Evolutionary conservation across 257 asterid species (phyloP).

Genomic region (Solanum sejunctum): DNA sequence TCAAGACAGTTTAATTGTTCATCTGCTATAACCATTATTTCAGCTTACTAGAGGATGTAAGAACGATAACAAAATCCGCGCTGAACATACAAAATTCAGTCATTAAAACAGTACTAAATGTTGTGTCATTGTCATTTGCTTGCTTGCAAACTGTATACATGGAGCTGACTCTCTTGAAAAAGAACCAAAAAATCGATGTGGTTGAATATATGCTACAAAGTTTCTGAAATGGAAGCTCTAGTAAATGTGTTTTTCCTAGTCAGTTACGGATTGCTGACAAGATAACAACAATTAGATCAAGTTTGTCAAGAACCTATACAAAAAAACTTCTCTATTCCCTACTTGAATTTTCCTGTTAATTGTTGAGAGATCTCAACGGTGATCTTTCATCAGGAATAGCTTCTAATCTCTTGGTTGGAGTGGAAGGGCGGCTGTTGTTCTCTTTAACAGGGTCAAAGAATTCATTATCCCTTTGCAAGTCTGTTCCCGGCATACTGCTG

Average conservation of each 20-base stretch:
- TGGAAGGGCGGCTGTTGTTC: slow-evolving; percentile 31
- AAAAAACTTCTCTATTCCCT: neutral
- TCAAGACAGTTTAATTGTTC: neutral
- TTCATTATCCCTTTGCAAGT: slow-evolving; percentile 15
- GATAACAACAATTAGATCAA: neutral
- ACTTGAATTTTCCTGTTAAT: neutral
- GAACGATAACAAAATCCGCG: neutral
- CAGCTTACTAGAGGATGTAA: neutral
- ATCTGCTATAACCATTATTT: neutral
- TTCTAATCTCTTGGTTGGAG: slow-evolving; percentile 42
- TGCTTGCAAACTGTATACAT: neutral
- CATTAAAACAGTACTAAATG: neutral
- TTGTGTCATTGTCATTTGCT: neutral
- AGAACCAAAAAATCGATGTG: neutral
- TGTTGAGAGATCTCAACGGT: slow-evolving; percentile 63
- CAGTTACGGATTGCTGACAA: neutral
- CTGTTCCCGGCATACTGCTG: neutral
- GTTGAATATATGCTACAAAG: neutral
- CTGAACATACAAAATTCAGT: neutral
- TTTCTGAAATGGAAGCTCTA: neutral
- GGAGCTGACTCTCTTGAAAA: neutral
- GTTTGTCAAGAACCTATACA: slow-evolving; percentile 4
- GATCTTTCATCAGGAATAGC: slow-evolving; percentile 39
- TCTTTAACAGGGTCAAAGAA: slow-evolving; percentile 32
- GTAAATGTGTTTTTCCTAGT: neutral